Conservation (phyloP, 164 flowering plant species). For the Malania oleifera region DNA sequence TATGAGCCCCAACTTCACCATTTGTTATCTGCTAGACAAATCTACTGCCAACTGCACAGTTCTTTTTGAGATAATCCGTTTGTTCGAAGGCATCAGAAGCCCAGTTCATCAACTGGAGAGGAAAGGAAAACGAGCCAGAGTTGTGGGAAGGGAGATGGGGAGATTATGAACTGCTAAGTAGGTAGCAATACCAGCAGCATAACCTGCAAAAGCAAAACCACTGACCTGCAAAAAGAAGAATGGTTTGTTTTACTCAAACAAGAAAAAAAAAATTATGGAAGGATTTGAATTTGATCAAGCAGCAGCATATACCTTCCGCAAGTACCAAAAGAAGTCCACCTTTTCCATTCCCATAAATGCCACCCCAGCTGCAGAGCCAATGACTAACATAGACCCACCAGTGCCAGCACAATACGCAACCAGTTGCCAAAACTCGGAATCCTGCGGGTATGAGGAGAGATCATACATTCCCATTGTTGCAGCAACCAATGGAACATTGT, state of each 20-base stretch:
- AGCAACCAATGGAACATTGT: slow-evolving; percentile 96
- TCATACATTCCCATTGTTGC: slow-evolving; percentile 99
- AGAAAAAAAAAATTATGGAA: not conserved
- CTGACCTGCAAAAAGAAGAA: slow-evolving; percentile 57
- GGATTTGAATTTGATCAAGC: not conserved
- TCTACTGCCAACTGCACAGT: too few species aligned
- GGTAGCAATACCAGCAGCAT: slow-evolving; percentile 85
- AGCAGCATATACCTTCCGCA: slow-evolving; percentile 61
- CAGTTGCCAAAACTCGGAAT: slow-evolving; percentile 95
- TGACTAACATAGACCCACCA: slow-evolving; percentile 93
- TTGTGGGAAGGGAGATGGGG: slow-evolving; percentile 55
- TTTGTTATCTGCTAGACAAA: too few species aligned
- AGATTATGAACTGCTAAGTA: slow-evolving; percentile 70
- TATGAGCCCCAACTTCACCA: too few species aligned
- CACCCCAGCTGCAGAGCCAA: slow-evolving; percentile 99
- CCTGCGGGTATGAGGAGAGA: slow-evolving; percentile 73
- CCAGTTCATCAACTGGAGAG: slow-evolving; percentile 43
- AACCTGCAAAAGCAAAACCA: slow-evolving; percentile 96
- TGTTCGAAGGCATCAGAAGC: too few species aligned
- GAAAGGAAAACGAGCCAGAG: slow-evolving; percentile 55
- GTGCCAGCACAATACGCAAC: slow-evolving; percentile 94
- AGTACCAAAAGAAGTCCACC: slow-evolving; percentile 96
- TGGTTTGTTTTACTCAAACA: not conserved
- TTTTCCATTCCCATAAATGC: slow-evolving; percentile 99
- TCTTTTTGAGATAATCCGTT: too few species aligned